Conservation (phyloP, 768 basidiomycete species). For the Podaxis sp. region DNA sequence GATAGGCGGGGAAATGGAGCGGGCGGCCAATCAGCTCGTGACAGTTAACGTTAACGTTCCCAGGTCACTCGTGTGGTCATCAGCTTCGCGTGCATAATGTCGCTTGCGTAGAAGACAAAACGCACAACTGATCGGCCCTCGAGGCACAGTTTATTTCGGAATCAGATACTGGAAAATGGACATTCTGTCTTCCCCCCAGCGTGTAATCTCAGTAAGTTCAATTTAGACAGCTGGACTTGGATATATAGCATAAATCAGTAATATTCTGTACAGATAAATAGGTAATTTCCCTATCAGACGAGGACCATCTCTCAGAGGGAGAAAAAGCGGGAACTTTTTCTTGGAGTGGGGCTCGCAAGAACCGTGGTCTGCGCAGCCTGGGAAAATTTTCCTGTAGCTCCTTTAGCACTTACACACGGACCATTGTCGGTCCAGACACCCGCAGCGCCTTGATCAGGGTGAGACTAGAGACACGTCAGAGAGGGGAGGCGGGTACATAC, state of each 20-base stretch:
- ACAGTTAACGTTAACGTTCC: conserved; percentile 7
- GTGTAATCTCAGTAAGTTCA: background rate
- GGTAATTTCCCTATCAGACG: background rate
- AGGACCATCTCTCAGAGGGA: background rate
- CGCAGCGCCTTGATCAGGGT: conserved; percentile 36
- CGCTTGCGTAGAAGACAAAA: conserved; percentile 2
- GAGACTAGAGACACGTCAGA: background rate
- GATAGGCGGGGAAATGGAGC: conserved; percentile 5
- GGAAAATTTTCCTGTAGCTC: background rate
- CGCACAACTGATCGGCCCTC: background rate
- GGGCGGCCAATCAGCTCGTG: conserved; percentile 7
- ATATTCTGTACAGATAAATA: background rate
- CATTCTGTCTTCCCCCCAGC: background rate
- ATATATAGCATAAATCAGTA: background rate
- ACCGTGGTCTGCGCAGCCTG: conserved; percentile 4
- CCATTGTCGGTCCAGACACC: conserved; percentile 62
- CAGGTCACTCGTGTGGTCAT: background rate
- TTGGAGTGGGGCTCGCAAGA: conserved; percentile 3
- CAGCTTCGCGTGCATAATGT: conserved; percentile 6
- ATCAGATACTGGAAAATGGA: background rate
- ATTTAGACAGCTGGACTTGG: background rate
- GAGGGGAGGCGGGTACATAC: conserved; percentile 24
- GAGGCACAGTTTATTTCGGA: background rate
- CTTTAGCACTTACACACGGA: conserved; percentile 33
- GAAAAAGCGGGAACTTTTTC: conserved; percentile 8